Percentiles rank a stretch among this genome's conserved stretches.
Conservation (phyloP, 306 rosid genomes). For the Corylus americana region DNA sequence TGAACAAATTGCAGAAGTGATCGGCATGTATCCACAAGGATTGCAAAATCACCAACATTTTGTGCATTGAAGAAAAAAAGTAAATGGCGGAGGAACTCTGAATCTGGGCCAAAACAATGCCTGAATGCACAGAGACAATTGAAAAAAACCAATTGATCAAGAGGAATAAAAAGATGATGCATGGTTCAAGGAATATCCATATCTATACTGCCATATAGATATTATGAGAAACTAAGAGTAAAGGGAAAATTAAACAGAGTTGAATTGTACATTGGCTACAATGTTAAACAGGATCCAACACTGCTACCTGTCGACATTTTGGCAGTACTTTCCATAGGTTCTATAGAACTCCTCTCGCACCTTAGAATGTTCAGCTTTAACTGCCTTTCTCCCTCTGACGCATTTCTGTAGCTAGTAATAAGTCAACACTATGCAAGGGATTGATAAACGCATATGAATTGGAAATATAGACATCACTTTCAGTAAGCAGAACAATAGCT, state of each 20-base stretch:
- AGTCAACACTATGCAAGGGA: constrained; percentile 49
- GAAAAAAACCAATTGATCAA: constrained; percentile 22
- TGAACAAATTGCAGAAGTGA: constrained; percentile 57
- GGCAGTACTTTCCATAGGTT: constrained; percentile 60
- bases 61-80: constrained; percentile 79
- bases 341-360: constrained; percentile 62
- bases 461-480: constrained; percentile 3
- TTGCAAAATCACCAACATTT: constrained; percentile 55
- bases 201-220: neutral
- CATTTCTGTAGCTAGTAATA: constrained; percentile 83
- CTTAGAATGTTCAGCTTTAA: constrained; percentile 59
- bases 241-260: constrained; percentile 15
- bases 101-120: constrained; percentile 76
- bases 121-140: constrained; percentile 54
- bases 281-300: constrained; percentile 16
- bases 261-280: constrained; percentile 15
- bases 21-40: constrained; percentile 81
- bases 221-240: constrained; percentile 3
- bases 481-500: constrained; percentile 6
- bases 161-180: constrained; percentile 15
- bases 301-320: constrained; percentile 71
- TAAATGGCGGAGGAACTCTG: constrained; percentile 84
- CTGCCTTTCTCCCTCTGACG: constrained; percentile 87
- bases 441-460: constrained; percentile 7
- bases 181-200: constrained; percentile 15